Base-by-base conservation (phyloP, 768 basidiomycete genomes). In the Austroboletus eburneus region DNA sequence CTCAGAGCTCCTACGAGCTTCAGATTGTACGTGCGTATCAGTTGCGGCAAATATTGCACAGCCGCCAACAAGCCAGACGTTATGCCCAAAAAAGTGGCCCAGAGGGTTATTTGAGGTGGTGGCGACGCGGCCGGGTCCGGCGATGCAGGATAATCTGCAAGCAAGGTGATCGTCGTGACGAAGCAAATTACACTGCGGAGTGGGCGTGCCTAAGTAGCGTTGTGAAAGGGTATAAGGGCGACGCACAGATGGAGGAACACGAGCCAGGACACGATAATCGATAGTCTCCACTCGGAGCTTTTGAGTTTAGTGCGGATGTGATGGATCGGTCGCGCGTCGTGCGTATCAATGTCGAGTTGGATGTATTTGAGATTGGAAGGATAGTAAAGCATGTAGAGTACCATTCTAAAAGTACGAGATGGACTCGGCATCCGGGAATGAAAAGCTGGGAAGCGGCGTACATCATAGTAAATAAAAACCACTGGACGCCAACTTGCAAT, bases 381-480 rank as follows among this genome's bases (percentile, higher is more conserved):
- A 63, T 91, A 98, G 72, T 93, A 98, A 33, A 87, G 71, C 71
- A 99, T 83, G 69, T 89, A 98, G 2, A 99, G 79, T 0, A 94
- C 75, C 48, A 97, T 74, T 36, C 94, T 97, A 10, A 54, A 29
- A 16, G 8, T n/a, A 7, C 22, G 13, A 18, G 38, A 16, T 21
- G 42, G 13, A 42, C 24, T 36, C 20, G 16, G 32, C 4, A n/a
- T 37, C n/a, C 40, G 22, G 29, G 17, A 13, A 36, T 3, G 5
- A 9, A 42, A 44, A 20, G 18, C 13, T 2, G 22, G 9, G 21
- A 21, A 9, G n/a, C 14, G n/a, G 75, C 87, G 45, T 55, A 94
- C 94, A 96, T 83, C 43, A 89, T 51, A 9, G 76, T 80, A 67
- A 97, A 98, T 45, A 91, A 69, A 23, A 81, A 65, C 91, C 92